Conservation (phyloP, 1,284 basidiomycete genomes). For the Cystobasidium slooffiae region DNA sequence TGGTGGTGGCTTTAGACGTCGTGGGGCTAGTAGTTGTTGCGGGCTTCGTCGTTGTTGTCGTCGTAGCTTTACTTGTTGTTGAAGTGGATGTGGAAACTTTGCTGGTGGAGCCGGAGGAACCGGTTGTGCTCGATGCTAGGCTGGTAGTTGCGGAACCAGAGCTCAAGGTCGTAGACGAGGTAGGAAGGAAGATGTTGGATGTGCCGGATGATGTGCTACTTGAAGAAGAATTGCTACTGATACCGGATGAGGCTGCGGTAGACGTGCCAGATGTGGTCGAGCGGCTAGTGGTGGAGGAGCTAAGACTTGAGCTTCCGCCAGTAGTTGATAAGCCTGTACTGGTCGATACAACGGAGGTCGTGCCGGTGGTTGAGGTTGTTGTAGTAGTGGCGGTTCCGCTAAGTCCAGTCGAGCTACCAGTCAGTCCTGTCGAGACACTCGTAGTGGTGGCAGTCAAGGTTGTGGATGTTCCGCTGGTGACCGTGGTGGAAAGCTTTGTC, state of each 20-base stretch:
- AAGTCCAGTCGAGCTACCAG: background rate
- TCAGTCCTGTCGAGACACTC: background rate
- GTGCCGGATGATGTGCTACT: background rate
- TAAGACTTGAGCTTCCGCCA: background rate
- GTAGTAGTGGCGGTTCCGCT: background rate
- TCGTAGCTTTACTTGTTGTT: constrained; percentile 9
- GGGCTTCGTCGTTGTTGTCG: background rate
- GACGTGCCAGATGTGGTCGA: background rate
- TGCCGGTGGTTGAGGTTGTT: background rate
- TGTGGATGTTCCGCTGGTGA: background rate
- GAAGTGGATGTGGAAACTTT: background rate
- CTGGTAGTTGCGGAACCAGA: background rate
- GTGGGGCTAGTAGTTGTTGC: background rate
- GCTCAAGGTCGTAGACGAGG: background rate
- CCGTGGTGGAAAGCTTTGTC: background rate
- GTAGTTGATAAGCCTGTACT: background rate
- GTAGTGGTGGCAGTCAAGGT: background rate
- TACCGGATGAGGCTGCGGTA: background rate
- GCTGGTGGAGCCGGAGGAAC: background rate
- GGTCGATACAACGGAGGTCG: background rate
- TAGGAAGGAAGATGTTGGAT: background rate
- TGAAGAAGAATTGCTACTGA: background rate
- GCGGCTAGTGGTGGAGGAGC: background rate
- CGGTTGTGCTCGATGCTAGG: background rate
- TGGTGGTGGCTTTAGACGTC: background rate